Conservation (phyloP, 1,139 yeast species). For the Cylindricascospora bacillispora region DNA sequence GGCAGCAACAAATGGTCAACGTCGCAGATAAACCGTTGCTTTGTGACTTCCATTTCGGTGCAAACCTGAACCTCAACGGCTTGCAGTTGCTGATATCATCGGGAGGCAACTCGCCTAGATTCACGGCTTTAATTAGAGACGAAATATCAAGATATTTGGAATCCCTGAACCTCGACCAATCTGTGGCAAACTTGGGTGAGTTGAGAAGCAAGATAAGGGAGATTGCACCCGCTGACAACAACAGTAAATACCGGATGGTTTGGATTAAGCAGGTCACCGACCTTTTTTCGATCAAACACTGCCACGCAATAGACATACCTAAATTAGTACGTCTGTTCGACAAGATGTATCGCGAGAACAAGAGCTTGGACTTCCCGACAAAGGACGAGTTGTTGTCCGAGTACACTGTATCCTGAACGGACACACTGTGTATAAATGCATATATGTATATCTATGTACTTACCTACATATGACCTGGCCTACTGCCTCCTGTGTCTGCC, state of each 20-base stretch:
- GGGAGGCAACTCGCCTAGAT: conserved; percentile 25
- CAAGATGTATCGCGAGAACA: conserved; percentile 7
- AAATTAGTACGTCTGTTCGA: conserved; percentile 12
- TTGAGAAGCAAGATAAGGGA: conserved; percentile 14
- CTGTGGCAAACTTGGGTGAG: conserved; percentile 17
- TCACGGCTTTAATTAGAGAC: conserved; percentile 20
- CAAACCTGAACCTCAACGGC: conserved; percentile 17
- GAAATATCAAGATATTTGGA: conserved; percentile 14
- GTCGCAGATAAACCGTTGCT: conserved; percentile 26
- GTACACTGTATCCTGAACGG: conserved; percentile 2
- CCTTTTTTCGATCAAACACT: conserved; percentile 17
- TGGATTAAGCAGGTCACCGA: conserved; percentile 24
- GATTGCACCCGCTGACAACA: conserved; percentile 7
- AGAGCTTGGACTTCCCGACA: conserved; percentile 5
- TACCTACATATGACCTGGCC: too few species aligned
- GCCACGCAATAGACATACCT: conserved; percentile 15
- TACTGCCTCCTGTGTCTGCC: too few species aligned
- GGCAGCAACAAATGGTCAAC: conserved; percentile 21
- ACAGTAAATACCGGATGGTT: conserved; percentile 19
- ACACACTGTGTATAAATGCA: too few species aligned
- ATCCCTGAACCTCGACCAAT: conserved; percentile 12
- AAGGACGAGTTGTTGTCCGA: conserved; percentile 3
- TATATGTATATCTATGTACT: too few species aligned
- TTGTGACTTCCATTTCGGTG: conserved; percentile 27
- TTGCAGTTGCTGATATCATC: conserved; percentile 24